Conservation (phyloP, 106 monocot genomes). For the Allium fistulosum region DNA sequence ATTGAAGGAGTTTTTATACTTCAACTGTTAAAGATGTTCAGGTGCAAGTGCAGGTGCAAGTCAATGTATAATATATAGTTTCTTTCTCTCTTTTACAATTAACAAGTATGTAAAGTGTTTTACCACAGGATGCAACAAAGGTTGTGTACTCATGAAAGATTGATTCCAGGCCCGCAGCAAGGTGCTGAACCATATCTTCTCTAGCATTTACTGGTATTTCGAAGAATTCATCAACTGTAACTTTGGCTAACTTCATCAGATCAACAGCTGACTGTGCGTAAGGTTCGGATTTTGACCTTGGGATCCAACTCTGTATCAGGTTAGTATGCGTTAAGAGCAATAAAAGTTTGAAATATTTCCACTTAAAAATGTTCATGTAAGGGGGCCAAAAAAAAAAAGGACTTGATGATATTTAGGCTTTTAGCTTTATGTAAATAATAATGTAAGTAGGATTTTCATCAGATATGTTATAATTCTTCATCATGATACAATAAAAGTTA, state of each 20-base stretch:
- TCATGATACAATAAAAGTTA: too few relatives aligned
- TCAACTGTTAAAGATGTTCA: neutral
- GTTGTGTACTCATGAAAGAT: conserved; percentile 70
- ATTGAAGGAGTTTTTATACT: too few relatives aligned
- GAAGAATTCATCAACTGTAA: conserved; percentile 77
- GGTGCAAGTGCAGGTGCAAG: too few relatives aligned
- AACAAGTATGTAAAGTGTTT: neutral
- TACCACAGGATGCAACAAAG: conserved; percentile 79
- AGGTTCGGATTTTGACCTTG: conserved; percentile 57
- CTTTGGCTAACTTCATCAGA: conserved; percentile 69
- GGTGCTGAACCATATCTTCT: conserved; percentile 58
- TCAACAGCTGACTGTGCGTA: conserved; percentile 66
- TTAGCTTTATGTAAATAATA: too few relatives aligned
- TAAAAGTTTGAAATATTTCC: too few relatives aligned
- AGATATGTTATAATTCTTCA: too few relatives aligned
- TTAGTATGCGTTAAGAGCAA: neutral
- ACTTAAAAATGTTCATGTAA: too few relatives aligned
- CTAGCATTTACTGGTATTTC: conserved; percentile 56
- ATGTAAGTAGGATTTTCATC: too few relatives aligned
- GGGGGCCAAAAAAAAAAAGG: too few relatives aligned
- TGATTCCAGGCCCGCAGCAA: conserved; percentile 55
- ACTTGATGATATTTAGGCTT: too few relatives aligned
- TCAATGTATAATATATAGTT: too few relatives aligned
- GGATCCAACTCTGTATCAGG: conserved; percentile 63
- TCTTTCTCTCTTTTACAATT: too few relatives aligned